phyloP scores from a whole-genome alignment of 2,329 filamentous ascomycete species.

The Aspergillus eucalypticola region DNA sequence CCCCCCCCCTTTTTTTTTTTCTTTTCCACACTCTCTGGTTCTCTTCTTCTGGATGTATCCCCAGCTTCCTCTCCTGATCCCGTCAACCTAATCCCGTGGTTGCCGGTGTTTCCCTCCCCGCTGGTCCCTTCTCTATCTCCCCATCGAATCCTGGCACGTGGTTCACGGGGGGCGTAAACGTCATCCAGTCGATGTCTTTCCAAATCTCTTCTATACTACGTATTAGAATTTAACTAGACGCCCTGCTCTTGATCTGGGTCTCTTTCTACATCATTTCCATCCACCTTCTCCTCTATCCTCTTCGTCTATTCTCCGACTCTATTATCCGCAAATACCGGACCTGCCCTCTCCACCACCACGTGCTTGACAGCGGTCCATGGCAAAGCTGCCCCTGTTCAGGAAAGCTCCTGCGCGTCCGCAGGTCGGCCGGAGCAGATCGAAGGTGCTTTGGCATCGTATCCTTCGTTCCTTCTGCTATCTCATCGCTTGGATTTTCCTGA shows the following conservation, averaged over 20 bases:
- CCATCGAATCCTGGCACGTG: background rate
- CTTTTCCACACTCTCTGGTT: no score
- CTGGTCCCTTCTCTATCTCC: background rate
- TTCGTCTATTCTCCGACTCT: background rate
- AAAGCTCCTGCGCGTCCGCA: conserved; percentile 28
- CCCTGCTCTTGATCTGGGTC: background rate
- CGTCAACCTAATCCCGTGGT: background rate
- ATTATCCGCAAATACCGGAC: background rate
- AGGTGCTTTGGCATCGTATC: conserved; percentile 59
- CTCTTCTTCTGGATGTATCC: no score
- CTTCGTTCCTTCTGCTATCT: conserved; percentile 70
- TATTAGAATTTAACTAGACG: background rate
- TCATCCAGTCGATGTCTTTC: background rate
- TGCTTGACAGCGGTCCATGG: conserved; percentile 19
- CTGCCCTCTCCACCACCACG: background rate
- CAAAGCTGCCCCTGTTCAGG: conserved; percentile 30
- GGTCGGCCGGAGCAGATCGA: conserved; percentile 33
- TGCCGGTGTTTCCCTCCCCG: background rate
- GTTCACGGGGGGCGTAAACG: conserved; percentile 1
- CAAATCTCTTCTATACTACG: background rate
- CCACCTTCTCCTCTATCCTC: background rate
- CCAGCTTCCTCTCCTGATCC: background rate
- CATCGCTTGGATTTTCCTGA: conserved; percentile 72
- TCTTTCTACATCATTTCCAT: background rate
- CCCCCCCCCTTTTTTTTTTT: no score